Conservation (phyloP, 345 rosid species). For the Lumnitzera racemosa region DNA sequence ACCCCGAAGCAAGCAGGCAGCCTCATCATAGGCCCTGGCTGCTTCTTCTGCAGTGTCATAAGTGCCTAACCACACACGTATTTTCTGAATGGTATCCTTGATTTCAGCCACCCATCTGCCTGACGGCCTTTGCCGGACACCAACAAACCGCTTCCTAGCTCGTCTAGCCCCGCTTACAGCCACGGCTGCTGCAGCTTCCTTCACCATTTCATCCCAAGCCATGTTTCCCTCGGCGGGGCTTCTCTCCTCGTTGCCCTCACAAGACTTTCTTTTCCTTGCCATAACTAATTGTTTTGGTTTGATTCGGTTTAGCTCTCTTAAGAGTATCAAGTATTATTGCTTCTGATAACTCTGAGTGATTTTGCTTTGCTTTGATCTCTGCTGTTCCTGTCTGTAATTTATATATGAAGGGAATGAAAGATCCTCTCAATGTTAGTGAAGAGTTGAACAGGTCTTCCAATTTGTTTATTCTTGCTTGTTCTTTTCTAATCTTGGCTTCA, state of each 20-base stretch:
- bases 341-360: background rate
- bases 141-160: constrained; percentile 13
- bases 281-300: background rate
- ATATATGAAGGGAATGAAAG: background rate
- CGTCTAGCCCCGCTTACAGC: constrained; percentile 6
- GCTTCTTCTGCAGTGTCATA: constrained; percentile 15
- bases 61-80: constrained; percentile 13
- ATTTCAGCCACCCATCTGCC: constrained; percentile 16
- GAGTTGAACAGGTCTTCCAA: constrained; percentile 7
- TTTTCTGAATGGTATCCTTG: constrained; percentile 15
- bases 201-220: constrained; percentile 14
- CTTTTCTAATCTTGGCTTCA: background rate
- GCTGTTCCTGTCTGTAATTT: background rate
- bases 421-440: constrained; percentile 2
- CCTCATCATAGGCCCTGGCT: constrained; percentile 17
- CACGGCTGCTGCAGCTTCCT: constrained; percentile 10
- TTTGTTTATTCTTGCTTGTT: background rate
- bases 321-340: background rate
- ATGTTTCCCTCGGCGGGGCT: background rate
- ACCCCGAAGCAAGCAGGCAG: constrained; percentile 14
- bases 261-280: constrained; percentile 13
- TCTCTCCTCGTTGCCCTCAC: background rate
- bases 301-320: background rate
- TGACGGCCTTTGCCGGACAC: constrained; percentile 14
- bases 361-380: background rate